These are phyloP conservation scores for Citrus inodora DNA, from an alignment of 345 rosid genomes.

Conservation along the genomic window DNA sequence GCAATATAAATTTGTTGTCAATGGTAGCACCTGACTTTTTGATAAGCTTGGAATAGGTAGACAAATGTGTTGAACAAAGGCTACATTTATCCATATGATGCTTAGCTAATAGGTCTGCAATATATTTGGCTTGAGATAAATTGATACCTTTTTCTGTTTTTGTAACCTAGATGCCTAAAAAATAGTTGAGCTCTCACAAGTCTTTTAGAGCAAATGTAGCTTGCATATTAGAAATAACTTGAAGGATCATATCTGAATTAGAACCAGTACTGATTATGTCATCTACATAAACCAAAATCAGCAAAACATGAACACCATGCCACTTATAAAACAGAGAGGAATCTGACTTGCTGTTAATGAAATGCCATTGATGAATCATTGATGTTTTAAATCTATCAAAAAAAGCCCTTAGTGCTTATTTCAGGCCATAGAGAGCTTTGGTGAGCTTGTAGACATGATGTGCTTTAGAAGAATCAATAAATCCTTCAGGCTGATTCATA, in stretches of 20 bases:
- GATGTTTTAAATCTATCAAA: background rate
- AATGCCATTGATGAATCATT: too few species aligned
- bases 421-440: background rate
- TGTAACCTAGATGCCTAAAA: background rate
- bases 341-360: background rate
- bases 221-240: too few species aligned
- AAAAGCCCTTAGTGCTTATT: background rate
- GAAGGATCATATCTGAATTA: too few species aligned
- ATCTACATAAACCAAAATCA: background rate
- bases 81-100: background rate
- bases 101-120: background rate
- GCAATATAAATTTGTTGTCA: background rate
- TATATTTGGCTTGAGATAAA: background rate
- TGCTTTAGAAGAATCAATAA: too few species aligned
- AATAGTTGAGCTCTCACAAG: background rate
- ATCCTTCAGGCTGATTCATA: background rate
- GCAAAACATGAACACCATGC: background rate
- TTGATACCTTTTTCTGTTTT: background rate
- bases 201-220: too few species aligned
- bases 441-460: background rate
- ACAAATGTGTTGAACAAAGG: background rate
- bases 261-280: background rate
- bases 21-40: too few species aligned
- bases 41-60: rapidly evolving
- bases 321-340: background rate